Conservation (phyloP, 176 grass and related monocot species). For the Stipa capillata region DNA sequence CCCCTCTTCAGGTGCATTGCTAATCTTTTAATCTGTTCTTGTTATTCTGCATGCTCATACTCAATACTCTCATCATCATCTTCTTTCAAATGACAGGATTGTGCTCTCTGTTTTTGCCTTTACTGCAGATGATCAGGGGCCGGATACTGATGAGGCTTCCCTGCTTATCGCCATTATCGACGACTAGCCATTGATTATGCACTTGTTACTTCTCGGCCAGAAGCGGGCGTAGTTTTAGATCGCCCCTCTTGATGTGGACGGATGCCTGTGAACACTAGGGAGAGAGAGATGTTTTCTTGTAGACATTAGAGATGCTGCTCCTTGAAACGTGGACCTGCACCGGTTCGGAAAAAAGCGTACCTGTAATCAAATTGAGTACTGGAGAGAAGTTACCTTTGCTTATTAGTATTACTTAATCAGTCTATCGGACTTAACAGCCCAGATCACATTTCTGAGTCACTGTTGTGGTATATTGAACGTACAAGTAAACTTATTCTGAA, state of each 20-base stretch:
- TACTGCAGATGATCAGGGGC: slow-evolving; percentile 25
- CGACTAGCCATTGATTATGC: slow-evolving; percentile 9
- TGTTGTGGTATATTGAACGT: neutral
- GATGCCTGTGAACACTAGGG: neutral
- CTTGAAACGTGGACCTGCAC: too few species aligned
- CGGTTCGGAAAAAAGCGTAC: neutral
- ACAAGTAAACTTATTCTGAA: neutral
- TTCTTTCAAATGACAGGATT: neutral
- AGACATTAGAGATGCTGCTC: neutral
- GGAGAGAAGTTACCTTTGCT: neutral
- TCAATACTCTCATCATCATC: too few species aligned
- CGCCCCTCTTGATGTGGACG: neutral
- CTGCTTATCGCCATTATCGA: slow-evolving; percentile 54
- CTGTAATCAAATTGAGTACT: neutral
- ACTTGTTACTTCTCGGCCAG: neutral
- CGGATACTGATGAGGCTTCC: slow-evolving; percentile 42
- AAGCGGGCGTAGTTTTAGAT: neutral
- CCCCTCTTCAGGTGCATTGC: slow-evolving; percentile 7
- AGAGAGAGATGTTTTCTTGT: neutral
- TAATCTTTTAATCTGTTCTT: neutral
- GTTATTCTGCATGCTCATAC: too few species aligned
- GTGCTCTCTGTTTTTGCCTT: neutral
- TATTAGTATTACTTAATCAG: neutral
- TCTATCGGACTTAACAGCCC: neutral
- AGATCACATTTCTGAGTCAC: neutral